Evolutionary conservation across 176 grass and related monocot species (phyloP).

Genomic region (Oryza glumipatula): DNA sequence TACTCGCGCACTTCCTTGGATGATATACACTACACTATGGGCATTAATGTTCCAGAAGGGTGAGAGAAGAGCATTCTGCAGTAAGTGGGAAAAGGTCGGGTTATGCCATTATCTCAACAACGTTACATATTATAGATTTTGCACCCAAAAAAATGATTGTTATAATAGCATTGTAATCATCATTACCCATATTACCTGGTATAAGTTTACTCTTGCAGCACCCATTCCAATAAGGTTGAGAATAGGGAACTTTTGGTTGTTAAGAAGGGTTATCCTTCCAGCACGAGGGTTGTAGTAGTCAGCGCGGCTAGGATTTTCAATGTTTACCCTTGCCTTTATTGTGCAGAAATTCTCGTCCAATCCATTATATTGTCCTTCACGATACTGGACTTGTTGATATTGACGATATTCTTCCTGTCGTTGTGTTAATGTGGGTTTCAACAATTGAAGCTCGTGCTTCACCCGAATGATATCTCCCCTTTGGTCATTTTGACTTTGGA

Average conservation of each 20-base stretch:
- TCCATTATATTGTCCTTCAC: constrained; percentile 3
- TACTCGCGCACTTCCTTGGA: neutral
- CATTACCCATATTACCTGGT: neutral
- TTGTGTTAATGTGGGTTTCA: neutral
- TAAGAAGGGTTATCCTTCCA: constrained; percentile 34
- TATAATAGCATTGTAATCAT: neutral
- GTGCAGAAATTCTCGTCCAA: constrained; percentile 50
- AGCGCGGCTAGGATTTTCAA: constrained; percentile 33
- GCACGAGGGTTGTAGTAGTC: constrained; percentile 47
- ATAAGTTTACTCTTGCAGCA: constrained; percentile 38
- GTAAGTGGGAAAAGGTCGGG: neutral
- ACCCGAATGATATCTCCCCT: constrained; percentile 53
- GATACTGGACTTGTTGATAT: neutral
- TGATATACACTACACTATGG: constrained; percentile 48
- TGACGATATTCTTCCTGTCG: neutral
- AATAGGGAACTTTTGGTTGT: constrained; percentile 50
- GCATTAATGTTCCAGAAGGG: constrained; percentile 45
- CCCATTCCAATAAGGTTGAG: constrained; percentile 51
- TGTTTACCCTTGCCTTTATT: constrained; percentile 41
- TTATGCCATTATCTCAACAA: neutral
- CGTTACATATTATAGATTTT: neutral
- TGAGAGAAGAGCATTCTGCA: constrained; percentile 25
- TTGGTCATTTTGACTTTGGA: constrained; percentile 44
- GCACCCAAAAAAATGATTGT: neutral
- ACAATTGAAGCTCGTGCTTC: neutral